Conservation (phyloP, 768 basidiomycete species). For the Gloeophyllum trabeum region DNA sequence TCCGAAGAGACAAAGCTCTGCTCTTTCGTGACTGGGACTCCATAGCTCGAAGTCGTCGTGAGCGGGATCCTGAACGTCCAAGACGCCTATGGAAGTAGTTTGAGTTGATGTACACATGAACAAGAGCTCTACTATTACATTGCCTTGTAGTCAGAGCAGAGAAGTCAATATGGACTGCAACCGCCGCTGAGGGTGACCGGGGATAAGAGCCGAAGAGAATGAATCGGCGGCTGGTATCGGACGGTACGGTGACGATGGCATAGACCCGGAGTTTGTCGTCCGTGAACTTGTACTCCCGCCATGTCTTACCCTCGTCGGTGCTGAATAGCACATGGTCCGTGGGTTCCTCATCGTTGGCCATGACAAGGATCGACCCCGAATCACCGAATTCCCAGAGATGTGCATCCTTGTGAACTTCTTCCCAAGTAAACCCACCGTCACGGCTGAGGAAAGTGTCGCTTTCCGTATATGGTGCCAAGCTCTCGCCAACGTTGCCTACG, state of each 20-base stretch:
- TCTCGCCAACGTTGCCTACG: conserved; percentile 90
- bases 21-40: conserved; percentile 88
- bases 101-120: conserved; percentile 1
- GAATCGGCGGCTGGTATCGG: conserved; percentile 86
- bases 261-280: conserved; percentile 63
- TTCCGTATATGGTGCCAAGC: conserved; percentile 69
- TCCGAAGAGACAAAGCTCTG: conserved; percentile 86
- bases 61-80: conserved; percentile 59
- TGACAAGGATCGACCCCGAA: conserved; percentile 85
- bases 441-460: conserved; percentile 95
- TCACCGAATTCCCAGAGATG: conserved; percentile 98
- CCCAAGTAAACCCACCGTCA: conserved; percentile 95
- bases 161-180: conserved; percentile 87
- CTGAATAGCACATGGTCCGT: conserved; percentile 86
- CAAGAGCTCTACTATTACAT: conserved; percentile 40
- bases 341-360: conserved; percentile 92
- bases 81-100: conserved; percentile 36
- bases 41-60: conserved; percentile 95
- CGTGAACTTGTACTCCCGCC: conserved; percentile 82
- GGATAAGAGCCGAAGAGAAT: conserved; percentile 67
- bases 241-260: conserved; percentile 77
- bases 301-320: conserved; percentile 77
- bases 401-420: conserved; percentile 97
- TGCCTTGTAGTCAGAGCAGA: conserved; percentile 56
- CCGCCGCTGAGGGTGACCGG: conserved; percentile 28